phyloP scores from a whole-genome alignment of 768 basidiomycete genomes.

The Tylopilus balloui region DNA sequence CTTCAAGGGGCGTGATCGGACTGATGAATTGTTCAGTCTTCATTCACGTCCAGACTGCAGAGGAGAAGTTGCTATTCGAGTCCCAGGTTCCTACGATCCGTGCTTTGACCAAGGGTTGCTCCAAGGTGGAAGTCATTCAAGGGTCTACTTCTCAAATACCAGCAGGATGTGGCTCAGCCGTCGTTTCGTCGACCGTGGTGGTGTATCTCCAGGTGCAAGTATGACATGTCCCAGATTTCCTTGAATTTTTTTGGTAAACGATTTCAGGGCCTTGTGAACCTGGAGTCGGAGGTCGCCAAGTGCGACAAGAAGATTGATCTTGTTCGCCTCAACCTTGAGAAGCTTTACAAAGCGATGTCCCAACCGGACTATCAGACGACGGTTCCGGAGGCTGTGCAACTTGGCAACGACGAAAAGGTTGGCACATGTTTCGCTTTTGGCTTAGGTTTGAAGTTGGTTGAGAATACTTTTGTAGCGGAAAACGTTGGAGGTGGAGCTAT shows the following conservation, averaged over 20 bases:
- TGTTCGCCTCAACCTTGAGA: constrained; percentile 63
- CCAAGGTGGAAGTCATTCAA: constrained; percentile 64
- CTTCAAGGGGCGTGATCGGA: not conserved
- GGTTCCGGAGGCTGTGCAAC: constrained; percentile 73
- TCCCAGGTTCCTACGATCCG: constrained; percentile 72
- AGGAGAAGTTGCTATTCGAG: constrained; percentile 63
- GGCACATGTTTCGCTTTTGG: not conserved
- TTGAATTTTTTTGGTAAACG: not conserved
- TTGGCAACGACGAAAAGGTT: constrained; percentile 80
- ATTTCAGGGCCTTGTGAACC: constrained; percentile 79
- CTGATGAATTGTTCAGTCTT: constrained; percentile 45
- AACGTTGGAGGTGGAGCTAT: constrained; percentile 71
- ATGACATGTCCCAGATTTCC: constrained; percentile 18
- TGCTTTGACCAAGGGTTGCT: constrained; percentile 85
- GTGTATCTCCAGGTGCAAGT: constrained; percentile 86
- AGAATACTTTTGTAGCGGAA: constrained; percentile 9
- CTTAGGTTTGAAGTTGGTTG: not conserved
- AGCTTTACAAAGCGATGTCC: constrained; percentile 66
- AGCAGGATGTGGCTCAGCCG: constrained; percentile 72
- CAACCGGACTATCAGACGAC: constrained; percentile 76
- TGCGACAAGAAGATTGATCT: constrained; percentile 86
- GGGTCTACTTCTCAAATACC: constrained; percentile 62
- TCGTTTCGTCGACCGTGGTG: constrained; percentile 69
- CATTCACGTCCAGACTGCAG: constrained; percentile 61
- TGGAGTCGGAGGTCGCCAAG: constrained; percentile 84